Evolutionary conservation across 352 stramenopile species (phyloP).

Genomic region (Globisporangium nagaii): DNA sequence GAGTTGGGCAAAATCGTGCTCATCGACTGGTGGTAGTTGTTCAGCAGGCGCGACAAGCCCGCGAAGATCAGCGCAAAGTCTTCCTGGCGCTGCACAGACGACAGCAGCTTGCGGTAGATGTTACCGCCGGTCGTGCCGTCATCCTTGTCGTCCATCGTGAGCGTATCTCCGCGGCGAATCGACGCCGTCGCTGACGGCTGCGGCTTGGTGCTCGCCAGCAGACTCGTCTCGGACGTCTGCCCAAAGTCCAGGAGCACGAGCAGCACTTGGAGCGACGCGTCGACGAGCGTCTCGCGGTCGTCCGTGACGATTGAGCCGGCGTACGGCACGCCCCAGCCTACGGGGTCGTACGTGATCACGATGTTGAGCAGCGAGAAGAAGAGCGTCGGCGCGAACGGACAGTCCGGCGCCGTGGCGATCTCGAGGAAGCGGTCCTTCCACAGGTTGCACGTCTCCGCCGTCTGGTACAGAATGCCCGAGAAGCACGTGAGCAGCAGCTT

Average conservation of each 20-base stretch:
- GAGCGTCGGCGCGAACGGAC: slow-evolving; percentile 91
- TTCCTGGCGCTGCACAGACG: slow-evolving; percentile 64
- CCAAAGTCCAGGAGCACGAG: slow-evolving; percentile 94
- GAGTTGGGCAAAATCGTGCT: slow-evolving; percentile 93
- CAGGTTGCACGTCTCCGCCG: slow-evolving; percentile 88
- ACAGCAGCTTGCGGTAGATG: slow-evolving; percentile 61
- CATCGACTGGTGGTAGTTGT: slow-evolving; percentile 94
- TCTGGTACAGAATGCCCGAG: slow-evolving; percentile 95
- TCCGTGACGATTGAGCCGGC: slow-evolving; percentile 85
- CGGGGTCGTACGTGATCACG: slow-evolving; percentile 91
- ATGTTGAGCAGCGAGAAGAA: slow-evolving; percentile 97
- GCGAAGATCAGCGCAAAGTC: slow-evolving; percentile 93
- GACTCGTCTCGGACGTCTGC: slow-evolving; percentile 44
- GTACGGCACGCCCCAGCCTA: slow-evolving; percentile 88
- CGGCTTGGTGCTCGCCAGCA: slow-evolving; percentile 43
- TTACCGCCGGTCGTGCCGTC: slow-evolving; percentile 30
- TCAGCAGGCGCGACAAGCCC: slow-evolving; percentile 94
- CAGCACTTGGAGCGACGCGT: slow-evolving; percentile 90
- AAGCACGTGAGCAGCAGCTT: slow-evolving; percentile 92
- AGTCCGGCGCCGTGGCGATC: slow-evolving; percentile 86
- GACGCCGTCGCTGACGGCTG: slow-evolving; percentile 26
- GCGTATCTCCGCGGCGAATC: slow-evolving; percentile 17
- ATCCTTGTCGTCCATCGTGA: slow-evolving; percentile 25
- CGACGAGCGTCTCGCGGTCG: slow-evolving; percentile 87
- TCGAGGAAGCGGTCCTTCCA: slow-evolving; percentile 90